Evolutionary conservation across 768 basidiomycete genomes (phyloP).

Genomic region (Tephrocybe sp.): DNA sequence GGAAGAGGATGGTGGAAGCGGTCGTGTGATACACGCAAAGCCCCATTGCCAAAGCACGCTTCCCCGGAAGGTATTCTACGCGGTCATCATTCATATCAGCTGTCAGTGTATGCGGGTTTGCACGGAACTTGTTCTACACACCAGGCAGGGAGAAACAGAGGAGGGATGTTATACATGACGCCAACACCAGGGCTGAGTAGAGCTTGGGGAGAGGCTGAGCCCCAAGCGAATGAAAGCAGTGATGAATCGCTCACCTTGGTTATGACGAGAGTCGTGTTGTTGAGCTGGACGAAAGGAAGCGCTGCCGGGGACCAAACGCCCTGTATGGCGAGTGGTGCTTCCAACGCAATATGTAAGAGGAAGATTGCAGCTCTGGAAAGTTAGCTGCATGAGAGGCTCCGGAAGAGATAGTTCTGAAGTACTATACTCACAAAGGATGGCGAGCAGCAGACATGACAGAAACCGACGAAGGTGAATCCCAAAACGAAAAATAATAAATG

Average conservation of each 20-base stretch:
- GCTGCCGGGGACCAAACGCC: conserved; percentile 62
- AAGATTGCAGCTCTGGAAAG: conserved; percentile 72
- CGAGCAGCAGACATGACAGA: conserved; percentile 9
- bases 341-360: conserved; percentile 77
- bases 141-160: conserved; percentile 76
- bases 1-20: conserved; percentile 71
- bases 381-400: too few relatives aligned
- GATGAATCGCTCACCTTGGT: conserved; percentile 61
- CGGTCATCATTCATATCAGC: background rate
- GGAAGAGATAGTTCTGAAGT: too few relatives aligned
- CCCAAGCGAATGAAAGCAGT: background rate
- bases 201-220: conserved; percentile 41
- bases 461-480: too few relatives aligned
- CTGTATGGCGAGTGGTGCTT: conserved; percentile 76
- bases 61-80: conserved; percentile 80
- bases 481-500: background rate
- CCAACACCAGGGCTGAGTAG: conserved; percentile 63
- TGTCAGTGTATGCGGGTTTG: background rate
- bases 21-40: conserved; percentile 77
- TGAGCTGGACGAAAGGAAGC: conserved; percentile 78
- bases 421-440: conserved; percentile 8
- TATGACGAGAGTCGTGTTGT: conserved; percentile 77
- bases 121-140: conserved; percentile 28
- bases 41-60: conserved; percentile 77
- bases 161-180: conserved; percentile 59